Percentiles rank a stretch among this genome's conserved stretches.
Evolutionary conservation across 2,329 filamentous ascomycete genomes (phyloP).

Genomic region (Penicillium glabrum): DNA sequence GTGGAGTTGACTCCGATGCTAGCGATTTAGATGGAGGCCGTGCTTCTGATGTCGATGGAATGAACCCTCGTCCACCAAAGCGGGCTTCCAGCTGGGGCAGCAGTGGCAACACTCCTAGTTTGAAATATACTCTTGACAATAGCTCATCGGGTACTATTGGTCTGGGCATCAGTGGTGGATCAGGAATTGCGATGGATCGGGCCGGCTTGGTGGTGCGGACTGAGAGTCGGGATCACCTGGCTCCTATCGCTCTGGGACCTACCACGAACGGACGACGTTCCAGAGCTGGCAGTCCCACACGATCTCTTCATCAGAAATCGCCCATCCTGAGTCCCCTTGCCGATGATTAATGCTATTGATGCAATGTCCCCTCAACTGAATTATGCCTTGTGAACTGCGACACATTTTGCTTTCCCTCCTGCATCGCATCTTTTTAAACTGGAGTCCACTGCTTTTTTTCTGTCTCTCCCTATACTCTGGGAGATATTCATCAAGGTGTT

Average conservation of each 20-base stretch:
- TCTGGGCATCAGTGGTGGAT: constrained; percentile 34
- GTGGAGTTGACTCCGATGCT: constrained; percentile 56
- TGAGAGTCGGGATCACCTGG: constrained; percentile 79
- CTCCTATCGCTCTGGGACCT: constrained; percentile 53
- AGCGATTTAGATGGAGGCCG: constrained; percentile 59
- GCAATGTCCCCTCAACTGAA: constrained; percentile 9
- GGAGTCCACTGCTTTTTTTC: constrained; percentile 21
- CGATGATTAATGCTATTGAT: constrained; percentile 31
- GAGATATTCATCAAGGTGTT: constrained; percentile 2
- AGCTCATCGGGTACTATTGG: constrained; percentile 40
- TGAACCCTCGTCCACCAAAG: constrained; percentile 56
- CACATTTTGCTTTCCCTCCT: constrained; percentile 7
- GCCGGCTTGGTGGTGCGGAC: constrained; percentile 76
- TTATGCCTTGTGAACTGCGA: constrained; percentile 11
- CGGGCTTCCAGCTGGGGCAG: constrained; percentile 35
- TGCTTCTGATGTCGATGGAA: constrained; percentile 58
- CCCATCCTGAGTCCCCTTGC: constrained; percentile 36
- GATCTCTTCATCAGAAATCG: constrained; percentile 37
- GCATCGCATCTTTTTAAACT: constrained; percentile 24
- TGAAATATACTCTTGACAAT: constrained; percentile 43
- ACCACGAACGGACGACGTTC: constrained; percentile 48
- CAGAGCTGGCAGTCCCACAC: constrained; percentile 51
- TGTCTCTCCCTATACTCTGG: not conserved
- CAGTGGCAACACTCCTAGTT: constrained; percentile 28
- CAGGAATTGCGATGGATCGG: constrained; percentile 54